phyloP scores from a whole-genome alignment of 192 early-diverging fungal genomes.

The Backusella macrospora region DNA sequence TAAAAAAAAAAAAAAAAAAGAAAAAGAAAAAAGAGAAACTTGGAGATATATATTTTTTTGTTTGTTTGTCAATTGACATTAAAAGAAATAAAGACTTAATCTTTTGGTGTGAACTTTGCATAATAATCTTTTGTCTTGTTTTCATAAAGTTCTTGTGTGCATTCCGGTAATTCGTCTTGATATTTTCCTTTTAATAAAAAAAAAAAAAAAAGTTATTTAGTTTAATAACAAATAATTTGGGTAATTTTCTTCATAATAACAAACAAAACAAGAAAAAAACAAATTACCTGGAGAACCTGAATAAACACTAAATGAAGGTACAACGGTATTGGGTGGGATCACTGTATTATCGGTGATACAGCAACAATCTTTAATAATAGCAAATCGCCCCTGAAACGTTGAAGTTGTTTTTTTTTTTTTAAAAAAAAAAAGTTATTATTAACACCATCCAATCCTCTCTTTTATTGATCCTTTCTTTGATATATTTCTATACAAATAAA shows the following conservation, averaged over 20 bases:
- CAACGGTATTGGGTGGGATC: conserved; percentile 87
- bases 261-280: neutral
- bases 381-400: conserved; percentile 74
- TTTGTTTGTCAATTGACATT: too few species aligned
- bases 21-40: neutral
- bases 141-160: conserved; percentile 81
- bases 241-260: neutral
- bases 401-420: too few species aligned
- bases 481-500: neutral
- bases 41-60: too few species aligned
- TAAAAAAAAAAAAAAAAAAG: neutral
- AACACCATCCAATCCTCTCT: neutral
- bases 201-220: neutral
- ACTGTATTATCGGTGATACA: conserved; percentile 90
- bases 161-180: conserved; percentile 88
- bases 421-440: neutral
- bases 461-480: neutral
- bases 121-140: conserved; percentile 75
- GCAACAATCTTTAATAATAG: conserved; percentile 94
- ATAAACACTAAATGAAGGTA: conserved; percentile 92
- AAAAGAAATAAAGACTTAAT: conserved; percentile 18
- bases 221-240: neutral
- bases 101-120: conserved; percentile 67
- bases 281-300: conserved; percentile 75
- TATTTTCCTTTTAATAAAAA: conserved; percentile 48